A percentile compares a stretch with the other conserved stretches of the same genome.
phyloP scores from a whole-genome alignment of 1,284 basidiomycete species.

The Anthracocystis setariae region DNA sequence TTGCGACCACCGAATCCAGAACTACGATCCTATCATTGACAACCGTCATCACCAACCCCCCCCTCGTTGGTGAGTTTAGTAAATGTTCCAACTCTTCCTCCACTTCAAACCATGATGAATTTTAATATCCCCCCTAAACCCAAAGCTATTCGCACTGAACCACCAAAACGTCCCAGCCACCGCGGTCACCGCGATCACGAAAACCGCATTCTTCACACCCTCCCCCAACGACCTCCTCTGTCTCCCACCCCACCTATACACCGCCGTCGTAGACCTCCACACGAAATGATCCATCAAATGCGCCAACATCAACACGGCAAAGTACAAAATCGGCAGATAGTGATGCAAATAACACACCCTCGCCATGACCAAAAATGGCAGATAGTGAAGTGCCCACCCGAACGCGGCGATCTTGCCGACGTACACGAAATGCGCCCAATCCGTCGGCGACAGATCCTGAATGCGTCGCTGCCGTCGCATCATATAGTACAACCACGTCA shows the following conservation, averaged over 20 bases:
- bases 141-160: slow-evolving; percentile 89
- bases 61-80: slow-evolving; percentile 29
- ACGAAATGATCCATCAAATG: slow-evolving; percentile 89
- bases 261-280: slow-evolving; percentile 68
- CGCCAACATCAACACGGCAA: slow-evolving; percentile 89
- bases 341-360: slow-evolving; percentile 86
- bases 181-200: slow-evolving; percentile 74
- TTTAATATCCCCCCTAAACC: slow-evolving; percentile 83
- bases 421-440: slow-evolving; percentile 93
- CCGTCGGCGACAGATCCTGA: slow-evolving; percentile 85
- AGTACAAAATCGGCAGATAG: slow-evolving; percentile 87
- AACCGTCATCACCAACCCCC: too few species aligned
- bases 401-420: slow-evolving; percentile 88
- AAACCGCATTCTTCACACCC: slow-evolving; percentile 78
- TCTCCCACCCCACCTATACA: slow-evolving; percentile 44
- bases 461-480: slow-evolving; percentile 87
- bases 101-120: slow-evolving; percentile 57
- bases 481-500: slow-evolving; percentile 77
- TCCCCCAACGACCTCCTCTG: slow-evolving; percentile 69
- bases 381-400: slow-evolving; percentile 91
- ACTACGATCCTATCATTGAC: too few species aligned
- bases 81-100: slow-evolving; percentile 67
- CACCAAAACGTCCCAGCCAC: slow-evolving; percentile 88
- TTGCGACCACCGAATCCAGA: too few species aligned
- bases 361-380: slow-evolving; percentile 78